Evolutionary conservation across 768 basidiomycete species (phyloP).

Genomic region (Wakefieldia striispora): DNA sequence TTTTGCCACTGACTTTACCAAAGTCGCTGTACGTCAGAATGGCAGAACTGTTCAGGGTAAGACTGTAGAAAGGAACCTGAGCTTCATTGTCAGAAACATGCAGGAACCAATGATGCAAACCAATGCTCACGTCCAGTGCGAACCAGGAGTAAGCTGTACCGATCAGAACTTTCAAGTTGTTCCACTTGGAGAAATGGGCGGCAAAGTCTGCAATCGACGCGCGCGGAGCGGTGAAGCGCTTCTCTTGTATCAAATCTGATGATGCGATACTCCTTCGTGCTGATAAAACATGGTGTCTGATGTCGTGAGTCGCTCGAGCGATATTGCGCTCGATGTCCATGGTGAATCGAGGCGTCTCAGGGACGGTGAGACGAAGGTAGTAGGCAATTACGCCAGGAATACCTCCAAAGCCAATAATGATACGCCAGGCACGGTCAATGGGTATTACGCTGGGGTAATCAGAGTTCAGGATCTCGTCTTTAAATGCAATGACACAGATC

Average conservation of each 20-base stretch:
- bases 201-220: slow-evolving; percentile 67
- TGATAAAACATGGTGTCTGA: slow-evolving; percentile 54
- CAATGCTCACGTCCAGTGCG: slow-evolving; percentile 65
- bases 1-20: slow-evolving; percentile 43
- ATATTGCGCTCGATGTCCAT: slow-evolving; percentile 88
- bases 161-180: slow-evolving; percentile 75
- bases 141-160: slow-evolving; percentile 86
- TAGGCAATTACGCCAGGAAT: slow-evolving; percentile 76
- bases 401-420: slow-evolving; percentile 84
- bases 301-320: slow-evolving; percentile 67
- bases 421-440: slow-evolving; percentile 80
- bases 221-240: slow-evolving; percentile 60
- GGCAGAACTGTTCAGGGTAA: slow-evolving; percentile 77
- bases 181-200: slow-evolving; percentile 64
- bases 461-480: slow-evolving; percentile 47
- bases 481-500: slow-evolving; percentile 63
- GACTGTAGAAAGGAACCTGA: slow-evolving; percentile 85
- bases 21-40: slow-evolving; percentile 69
- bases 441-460: slow-evolving; percentile 38
- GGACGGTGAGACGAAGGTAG: slow-evolving; percentile 89
- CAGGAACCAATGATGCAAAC: neutral
- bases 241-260: slow-evolving; percentile 10
- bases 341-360: slow-evolving; percentile 87
- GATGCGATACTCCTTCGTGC: slow-evolving; percentile 2
- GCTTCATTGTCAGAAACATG: slow-evolving; percentile 1